Evolutionary conservation across 306 rosid genomes (phyloP).

Genomic region (Glycine soja): DNA sequence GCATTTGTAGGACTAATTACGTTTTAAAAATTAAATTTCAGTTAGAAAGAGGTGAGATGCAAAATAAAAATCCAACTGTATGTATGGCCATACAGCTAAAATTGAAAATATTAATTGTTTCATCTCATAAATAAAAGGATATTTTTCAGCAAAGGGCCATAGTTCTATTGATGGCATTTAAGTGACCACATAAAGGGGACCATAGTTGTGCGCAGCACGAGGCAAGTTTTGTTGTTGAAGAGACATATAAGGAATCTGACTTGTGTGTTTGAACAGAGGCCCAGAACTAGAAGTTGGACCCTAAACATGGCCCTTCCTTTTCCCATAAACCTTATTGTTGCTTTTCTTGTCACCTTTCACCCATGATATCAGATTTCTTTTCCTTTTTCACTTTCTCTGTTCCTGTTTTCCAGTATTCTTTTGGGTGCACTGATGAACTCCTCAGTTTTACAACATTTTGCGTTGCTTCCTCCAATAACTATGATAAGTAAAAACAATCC

Average conservation of each 20-base stretch:
- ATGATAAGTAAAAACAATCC: not conserved
- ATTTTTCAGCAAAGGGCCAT: no score
- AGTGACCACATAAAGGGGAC: no score
- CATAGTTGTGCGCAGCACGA: constrained; percentile 43
- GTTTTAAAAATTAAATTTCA: no score
- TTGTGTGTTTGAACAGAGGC: constrained; percentile 43
- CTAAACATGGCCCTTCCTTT: constrained; percentile 52
- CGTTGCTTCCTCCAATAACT: constrained; percentile 76
- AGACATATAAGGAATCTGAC: constrained; percentile 56
- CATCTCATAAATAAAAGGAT: no score
- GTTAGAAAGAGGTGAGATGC: no score
- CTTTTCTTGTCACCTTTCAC: constrained; percentile 58
- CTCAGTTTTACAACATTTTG: constrained; percentile 43
- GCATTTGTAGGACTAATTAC: no score
- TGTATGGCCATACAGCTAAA: not conserved
- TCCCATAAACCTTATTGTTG: constrained; percentile 45
- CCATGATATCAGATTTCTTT: constrained; percentile 59
- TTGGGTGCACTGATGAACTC: constrained; percentile 43
- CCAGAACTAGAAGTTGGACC: constrained; percentile 60
- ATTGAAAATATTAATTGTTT: constrained; percentile 3
- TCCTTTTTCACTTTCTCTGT: constrained; percentile 57
- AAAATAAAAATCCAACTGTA: no score
- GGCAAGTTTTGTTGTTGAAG: constrained; percentile 51
- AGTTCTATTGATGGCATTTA: no score
- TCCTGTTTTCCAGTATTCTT: constrained; percentile 37